phyloP scores from a whole-genome alignment of 129 eudicot genomes.

The Centella asiatica region DNA sequence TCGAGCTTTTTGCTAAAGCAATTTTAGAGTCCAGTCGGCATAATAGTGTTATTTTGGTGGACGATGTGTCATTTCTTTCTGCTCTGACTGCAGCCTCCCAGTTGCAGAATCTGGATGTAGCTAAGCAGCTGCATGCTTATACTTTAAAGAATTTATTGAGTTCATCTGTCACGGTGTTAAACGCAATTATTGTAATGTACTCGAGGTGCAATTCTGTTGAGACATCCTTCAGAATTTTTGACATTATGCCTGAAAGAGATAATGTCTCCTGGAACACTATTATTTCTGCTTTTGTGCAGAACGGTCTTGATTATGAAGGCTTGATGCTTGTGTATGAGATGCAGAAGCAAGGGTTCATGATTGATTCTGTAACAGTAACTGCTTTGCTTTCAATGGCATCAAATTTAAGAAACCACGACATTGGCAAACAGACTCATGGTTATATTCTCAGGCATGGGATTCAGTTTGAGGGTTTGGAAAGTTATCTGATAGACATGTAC shows the following conservation, averaged over 20 bases:
- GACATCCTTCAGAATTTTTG: slow-evolving; percentile 46
- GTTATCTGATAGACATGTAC: slow-evolving; percentile 84
- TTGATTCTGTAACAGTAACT: slow-evolving; percentile 62
- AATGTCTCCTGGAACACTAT: slow-evolving; percentile 80
- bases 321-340: slow-evolving; percentile 67
- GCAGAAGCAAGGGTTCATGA: slow-evolving; percentile 56
- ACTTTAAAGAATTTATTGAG: slow-evolving; percentile 34
- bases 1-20: slow-evolving; percentile 54
- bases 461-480: slow-evolving; percentile 64
- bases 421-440: slow-evolving; percentile 77
- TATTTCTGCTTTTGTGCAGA: slow-evolving; percentile 71
- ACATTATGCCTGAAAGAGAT: slow-evolving; percentile 65
- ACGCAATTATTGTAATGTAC: slow-evolving; percentile 67
- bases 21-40: slow-evolving; percentile 30
- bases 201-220: slow-evolving; percentile 57
- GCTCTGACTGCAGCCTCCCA: slow-evolving; percentile 76
- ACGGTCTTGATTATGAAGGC: slow-evolving; percentile 64
- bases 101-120: slow-evolving; percentile 52
- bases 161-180: slow-evolving; percentile 35
- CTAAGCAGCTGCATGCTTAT: slow-evolving; percentile 58
- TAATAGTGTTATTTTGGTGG: slow-evolving; percentile 36
- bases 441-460: slow-evolving; percentile 64
- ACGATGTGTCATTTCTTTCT: slow-evolving; percentile 61
- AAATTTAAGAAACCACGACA: slow-evolving; percentile 49
- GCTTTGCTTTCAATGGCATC: slow-evolving; percentile 86